phyloP scores from a whole-genome alignment of 441 rosid genomes.

The Flueggea neowawraea region DNA sequence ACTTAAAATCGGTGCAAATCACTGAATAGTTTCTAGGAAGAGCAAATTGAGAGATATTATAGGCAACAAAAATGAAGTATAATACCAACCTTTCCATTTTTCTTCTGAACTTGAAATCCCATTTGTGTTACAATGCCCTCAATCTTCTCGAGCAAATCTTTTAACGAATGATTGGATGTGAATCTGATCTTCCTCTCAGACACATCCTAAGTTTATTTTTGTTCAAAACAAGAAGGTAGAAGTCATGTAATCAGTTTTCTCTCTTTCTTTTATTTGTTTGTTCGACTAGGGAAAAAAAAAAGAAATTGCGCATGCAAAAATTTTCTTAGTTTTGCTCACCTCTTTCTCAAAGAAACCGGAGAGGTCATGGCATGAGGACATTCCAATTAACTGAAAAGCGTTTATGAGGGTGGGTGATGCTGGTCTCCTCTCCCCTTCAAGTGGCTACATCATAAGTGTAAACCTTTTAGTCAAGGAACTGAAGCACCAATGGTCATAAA shows the following conservation, averaged over 20 bases:
- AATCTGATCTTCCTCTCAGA: slow-evolving; percentile 96
- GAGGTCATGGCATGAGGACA: slow-evolving; percentile 95
- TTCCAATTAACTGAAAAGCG: slow-evolving; percentile 95
- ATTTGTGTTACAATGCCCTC: slow-evolving; percentile 64
- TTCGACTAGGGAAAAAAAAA: too few relatives aligned
- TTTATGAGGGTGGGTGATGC: slow-evolving; percentile 62
- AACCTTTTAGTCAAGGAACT: not conserved
- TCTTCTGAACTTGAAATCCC: slow-evolving; percentile 92
- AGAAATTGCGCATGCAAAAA: too few relatives aligned
- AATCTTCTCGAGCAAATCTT: slow-evolving; percentile 74
- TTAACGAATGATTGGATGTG: slow-evolving; percentile 75
- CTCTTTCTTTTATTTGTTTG: too few relatives aligned
- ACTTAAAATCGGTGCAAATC: not conserved
- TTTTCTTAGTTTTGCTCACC: slow-evolving; percentile 32
- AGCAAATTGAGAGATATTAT: not conserved
- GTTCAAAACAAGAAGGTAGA: too few relatives aligned
- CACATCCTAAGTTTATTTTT: slow-evolving; percentile 41
- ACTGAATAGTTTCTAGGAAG: too few relatives aligned
- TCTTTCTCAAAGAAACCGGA: slow-evolving; percentile 98
- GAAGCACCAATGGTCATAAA: not conserved
- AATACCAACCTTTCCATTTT: slow-evolving; percentile 63
- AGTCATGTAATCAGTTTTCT: too few relatives aligned
- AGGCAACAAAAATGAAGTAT: not conserved
- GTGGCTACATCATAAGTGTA: slow-evolving; percentile 22
- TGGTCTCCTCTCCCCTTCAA: slow-evolving; percentile 39